Conservation (phyloP, 176 grass and related monocot species). For the Dactylis glomerata region DNA sequence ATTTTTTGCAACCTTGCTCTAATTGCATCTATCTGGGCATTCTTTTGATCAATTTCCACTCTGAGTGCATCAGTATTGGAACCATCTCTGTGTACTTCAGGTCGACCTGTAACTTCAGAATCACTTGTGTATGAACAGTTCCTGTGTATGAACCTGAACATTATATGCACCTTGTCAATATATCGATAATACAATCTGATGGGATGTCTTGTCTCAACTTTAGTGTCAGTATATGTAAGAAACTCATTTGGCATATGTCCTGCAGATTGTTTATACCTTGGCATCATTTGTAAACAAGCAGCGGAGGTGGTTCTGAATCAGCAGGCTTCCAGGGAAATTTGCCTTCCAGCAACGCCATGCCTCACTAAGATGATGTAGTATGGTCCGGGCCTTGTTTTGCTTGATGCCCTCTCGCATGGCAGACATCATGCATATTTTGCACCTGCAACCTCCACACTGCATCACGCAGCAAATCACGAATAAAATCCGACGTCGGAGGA, state of each 20-base stretch:
- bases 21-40: too few relatives aligned
- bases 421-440: constrained; percentile 99
- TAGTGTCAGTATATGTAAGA: constrained; percentile 90
- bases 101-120: too few relatives aligned
- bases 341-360: constrained; percentile 99
- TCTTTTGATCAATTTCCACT: too few relatives aligned
- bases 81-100: too few relatives aligned
- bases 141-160: constrained; percentile 97
- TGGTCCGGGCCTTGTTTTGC: constrained; percentile 94
- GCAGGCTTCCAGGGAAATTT: constrained; percentile 99
- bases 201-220: constrained; percentile 89
- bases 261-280: constrained; percentile 95
- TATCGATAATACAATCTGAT: constrained; percentile 92
- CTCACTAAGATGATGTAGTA: constrained; percentile 95
- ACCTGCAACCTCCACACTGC: too few relatives aligned
- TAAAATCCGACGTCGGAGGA: too few relatives aligned
- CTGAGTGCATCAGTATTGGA: too few relatives aligned
- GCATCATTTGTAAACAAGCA: too few relatives aligned
- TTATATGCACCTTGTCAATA: constrained; percentile 94
- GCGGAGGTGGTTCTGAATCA: constrained; percentile 98
- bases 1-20: too few relatives aligned
- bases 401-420: constrained; percentile 99
- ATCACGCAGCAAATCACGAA: too few relatives aligned
- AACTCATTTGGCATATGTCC: constrained; percentile 98
- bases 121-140: too few relatives aligned